Percentiles rank a stretch among this genome's conserved stretches.
Evolutionary conservation across 768 basidiomycete genomes (phyloP).

Genomic region (Tylopilus balloui): DNA sequence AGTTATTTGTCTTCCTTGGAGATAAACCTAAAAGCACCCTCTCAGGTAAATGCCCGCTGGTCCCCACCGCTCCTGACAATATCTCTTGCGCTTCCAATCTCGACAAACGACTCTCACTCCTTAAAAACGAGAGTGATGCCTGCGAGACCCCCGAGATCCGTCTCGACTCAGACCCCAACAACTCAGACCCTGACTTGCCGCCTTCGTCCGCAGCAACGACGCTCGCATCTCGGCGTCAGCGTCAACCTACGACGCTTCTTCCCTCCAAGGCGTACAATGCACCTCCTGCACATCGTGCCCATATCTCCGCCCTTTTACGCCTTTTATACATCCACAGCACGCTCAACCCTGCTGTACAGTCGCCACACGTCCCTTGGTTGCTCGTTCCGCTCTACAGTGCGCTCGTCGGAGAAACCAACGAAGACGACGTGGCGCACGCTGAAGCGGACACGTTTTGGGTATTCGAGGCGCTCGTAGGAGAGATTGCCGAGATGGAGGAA

Average conservation of each 20-base stretch:
- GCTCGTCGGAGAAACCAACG: conserved; percentile 56
- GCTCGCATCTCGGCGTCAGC: conserved; percentile 21
- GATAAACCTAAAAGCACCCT: conserved; percentile 44
- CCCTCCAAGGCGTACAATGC: conserved; percentile 43
- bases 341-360: conserved; percentile 68
- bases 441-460: conserved; percentile 85
- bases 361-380: conserved; percentile 64
- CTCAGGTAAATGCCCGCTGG: conserved; percentile 44
- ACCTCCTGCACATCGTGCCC: conserved; percentile 51
- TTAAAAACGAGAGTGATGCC: conserved; percentile 31
- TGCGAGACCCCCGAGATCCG: conserved; percentile 38
- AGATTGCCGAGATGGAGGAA: conserved; percentile 70
- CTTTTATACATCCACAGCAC: conserved; percentile 66
- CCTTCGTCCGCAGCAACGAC: conserved; percentile 35
- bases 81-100: conserved; percentile 49
- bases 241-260: conserved; percentile 42
- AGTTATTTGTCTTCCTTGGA: conserved; percentile 47
- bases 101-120: conserved; percentile 47
- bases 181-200: conserved; percentile 3
- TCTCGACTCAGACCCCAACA: conserved; percentile 31
- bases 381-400: conserved; percentile 66
- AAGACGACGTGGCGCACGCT: conserved; percentile 56
- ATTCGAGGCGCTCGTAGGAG: conserved; percentile 68
- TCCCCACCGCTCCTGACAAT: conserved; percentile 41
- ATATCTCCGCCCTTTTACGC: conserved; percentile 61